Conservation (phyloP, 2,329 filamentous ascomycete genomes). For the Aspergillus transmontanensis region DNA sequence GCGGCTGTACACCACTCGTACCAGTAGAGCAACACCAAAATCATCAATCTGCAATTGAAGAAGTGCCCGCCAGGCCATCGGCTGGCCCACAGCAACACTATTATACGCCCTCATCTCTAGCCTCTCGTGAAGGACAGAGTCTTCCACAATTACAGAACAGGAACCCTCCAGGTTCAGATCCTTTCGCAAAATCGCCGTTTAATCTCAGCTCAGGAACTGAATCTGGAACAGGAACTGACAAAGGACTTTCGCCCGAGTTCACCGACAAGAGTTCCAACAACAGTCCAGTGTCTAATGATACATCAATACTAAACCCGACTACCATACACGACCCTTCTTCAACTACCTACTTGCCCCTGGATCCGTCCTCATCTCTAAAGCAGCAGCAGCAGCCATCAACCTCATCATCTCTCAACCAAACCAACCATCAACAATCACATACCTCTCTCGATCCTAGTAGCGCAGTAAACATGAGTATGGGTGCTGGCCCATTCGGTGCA, state of each 20-base stretch:
- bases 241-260: constrained; percentile 36
- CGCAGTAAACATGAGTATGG: background rate
- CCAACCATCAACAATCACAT: background rate
- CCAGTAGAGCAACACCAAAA: background rate
- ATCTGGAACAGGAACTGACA: constrained; percentile 23
- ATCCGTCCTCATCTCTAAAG: constrained; percentile 16
- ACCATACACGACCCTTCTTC: constrained; percentile 1
- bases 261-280: constrained; percentile 22
- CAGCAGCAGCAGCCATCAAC: constrained; percentile 2
- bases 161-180: background rate
- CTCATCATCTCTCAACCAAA: background rate
- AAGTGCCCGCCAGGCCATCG: background rate
- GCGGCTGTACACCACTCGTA: background rate
- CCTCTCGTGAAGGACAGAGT: constrained; percentile 27
- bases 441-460: background rate
- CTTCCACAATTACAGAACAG: constrained; percentile 3
- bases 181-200: constrained; percentile 14
- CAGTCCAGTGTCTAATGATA: constrained; percentile 6
- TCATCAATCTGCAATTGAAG: background rate
- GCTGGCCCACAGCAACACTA: constrained; percentile 10
- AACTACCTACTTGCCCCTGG: background rate
- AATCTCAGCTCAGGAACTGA: constrained; percentile 9
- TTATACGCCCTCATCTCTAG: constrained; percentile 23
- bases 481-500: background rate
- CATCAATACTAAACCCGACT: constrained; percentile 12